phyloP scores from a whole-genome alignment of 2,329 filamentous ascomycete genomes.

The Epichloe sibirici region DNA sequence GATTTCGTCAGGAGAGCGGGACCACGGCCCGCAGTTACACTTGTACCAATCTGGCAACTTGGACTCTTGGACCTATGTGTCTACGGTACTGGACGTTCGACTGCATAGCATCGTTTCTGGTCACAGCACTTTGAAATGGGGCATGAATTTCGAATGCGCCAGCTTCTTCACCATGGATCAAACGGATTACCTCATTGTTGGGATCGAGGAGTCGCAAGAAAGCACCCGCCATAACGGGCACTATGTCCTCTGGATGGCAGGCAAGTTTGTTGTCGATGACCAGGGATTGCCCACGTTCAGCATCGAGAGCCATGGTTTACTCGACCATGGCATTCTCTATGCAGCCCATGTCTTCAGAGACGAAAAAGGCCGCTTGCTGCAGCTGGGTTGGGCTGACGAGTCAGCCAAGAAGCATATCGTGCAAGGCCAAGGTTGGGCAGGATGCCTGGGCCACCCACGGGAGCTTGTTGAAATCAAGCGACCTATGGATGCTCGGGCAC shows the following conservation, averaged over 20 bases:
- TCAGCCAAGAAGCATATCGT: slow-evolving; percentile 6
- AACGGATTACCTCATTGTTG: slow-evolving; percentile 9
- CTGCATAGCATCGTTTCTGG: slow-evolving; percentile 3
- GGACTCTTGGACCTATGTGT: slow-evolving; percentile 11
- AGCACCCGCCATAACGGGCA: slow-evolving; percentile 7
- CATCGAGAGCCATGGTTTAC: slow-evolving; percentile 5
- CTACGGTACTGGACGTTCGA: slow-evolving; percentile 5
- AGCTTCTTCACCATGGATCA: slow-evolving; percentile 7
- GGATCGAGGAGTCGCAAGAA: slow-evolving; percentile 8
- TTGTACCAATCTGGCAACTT: slow-evolving; percentile 12
- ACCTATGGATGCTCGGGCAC: background rate
- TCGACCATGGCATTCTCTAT: slow-evolving; percentile 13
- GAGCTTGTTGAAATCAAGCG: slow-evolving; percentile 6
- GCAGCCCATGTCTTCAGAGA: slow-evolving; percentile 14
- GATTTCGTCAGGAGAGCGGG: slow-evolving; percentile 21
- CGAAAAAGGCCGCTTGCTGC: slow-evolving; percentile 5
- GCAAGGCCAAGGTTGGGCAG: slow-evolving; percentile 9
- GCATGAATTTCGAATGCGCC: slow-evolving; percentile 15
- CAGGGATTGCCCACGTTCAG: slow-evolving; percentile 5
- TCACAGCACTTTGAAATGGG: slow-evolving; percentile 3
- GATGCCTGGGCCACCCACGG: slow-evolving; percentile 9
- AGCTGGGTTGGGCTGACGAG: slow-evolving; percentile 12
- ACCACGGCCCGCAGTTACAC: slow-evolving; percentile 10
- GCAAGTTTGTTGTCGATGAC: slow-evolving; percentile 1
- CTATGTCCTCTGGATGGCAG: slow-evolving; percentile 8